phyloP scores from a whole-genome alignment of 768 basidiomycete genomes.

The Porpolomopsis calyptriformis region DNA sequence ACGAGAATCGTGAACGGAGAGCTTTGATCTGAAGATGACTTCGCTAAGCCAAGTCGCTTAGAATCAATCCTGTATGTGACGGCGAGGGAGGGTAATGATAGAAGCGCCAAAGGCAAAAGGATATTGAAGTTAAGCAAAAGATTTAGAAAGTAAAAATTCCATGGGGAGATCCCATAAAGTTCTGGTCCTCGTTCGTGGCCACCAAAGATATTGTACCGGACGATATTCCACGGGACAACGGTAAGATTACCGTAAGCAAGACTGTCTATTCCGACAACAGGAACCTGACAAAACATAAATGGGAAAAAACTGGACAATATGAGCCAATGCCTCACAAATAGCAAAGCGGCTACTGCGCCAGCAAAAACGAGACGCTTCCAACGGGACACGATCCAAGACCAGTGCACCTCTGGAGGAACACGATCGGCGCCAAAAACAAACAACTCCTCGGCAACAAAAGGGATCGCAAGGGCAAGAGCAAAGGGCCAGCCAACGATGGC shows the following conservation, averaged over 20 bases:
- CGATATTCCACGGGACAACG: constrained; percentile 86
- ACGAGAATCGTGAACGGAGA: constrained; percentile 72
- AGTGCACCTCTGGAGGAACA: constrained; percentile 34
- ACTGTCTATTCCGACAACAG: constrained; percentile 75
- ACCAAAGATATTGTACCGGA: constrained; percentile 88
- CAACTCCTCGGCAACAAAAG: constrained; percentile 85
- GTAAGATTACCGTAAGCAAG: constrained; percentile 72
- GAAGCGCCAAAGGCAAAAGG: constrained; percentile 66
- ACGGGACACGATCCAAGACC: constrained; percentile 50
- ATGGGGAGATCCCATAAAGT: constrained; percentile 87
- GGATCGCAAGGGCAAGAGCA: constrained; percentile 73
- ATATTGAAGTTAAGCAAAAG: constrained; percentile 92
- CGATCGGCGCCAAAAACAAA: constrained; percentile 65
- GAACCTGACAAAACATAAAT: constrained; percentile 44
- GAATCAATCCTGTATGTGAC: constrained; percentile 68
- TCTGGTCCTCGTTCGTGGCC: constrained; percentile 71
- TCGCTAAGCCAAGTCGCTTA: constrained; percentile 55
- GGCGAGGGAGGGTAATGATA: constrained; percentile 67
- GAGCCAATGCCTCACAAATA: constrained; percentile 42
- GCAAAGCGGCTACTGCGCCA: constrained; percentile 43
- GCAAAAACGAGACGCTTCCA: constrained; percentile 46
- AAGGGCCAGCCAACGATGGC: constrained; percentile 97
- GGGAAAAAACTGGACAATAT: neutral
- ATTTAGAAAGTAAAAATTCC: constrained; percentile 80
- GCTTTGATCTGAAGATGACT: constrained; percentile 45